Conservation (phyloP, 306 rosid species). For the Hippophae gyantsensis region DNA sequence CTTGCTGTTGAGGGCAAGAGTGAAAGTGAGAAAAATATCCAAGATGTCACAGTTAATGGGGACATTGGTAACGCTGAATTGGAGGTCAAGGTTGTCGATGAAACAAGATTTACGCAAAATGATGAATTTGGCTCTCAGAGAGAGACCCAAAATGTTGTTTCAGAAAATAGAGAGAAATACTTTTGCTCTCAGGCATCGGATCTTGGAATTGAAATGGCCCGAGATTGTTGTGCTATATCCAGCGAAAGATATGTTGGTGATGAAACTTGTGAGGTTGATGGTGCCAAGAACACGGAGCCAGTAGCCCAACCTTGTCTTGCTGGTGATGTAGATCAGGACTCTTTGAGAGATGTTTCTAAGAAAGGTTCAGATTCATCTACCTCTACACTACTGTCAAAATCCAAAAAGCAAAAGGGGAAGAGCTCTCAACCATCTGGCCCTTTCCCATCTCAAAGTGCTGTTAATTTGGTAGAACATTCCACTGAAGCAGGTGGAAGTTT, state of each 20-base stretch:
- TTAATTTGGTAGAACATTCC: constrained; percentile 48
- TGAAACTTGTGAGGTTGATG: constrained; percentile 42
- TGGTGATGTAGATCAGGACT: constrained; percentile 49
- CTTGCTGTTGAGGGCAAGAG: constrained; percentile 48
- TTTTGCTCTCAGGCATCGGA: constrained; percentile 96
- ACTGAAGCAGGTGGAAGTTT: constrained; percentile 51
- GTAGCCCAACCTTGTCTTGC: constrained; percentile 34
- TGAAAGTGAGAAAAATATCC: constrained; percentile 61
- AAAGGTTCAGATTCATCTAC: constrained; percentile 51
- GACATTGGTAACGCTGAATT: constrained; percentile 62
- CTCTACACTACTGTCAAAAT: constrained; percentile 49
- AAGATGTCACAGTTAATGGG: constrained; percentile 49
- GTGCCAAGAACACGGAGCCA: constrained; percentile 29
- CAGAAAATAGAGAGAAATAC: constrained; percentile 54
- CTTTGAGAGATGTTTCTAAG: constrained; percentile 47
- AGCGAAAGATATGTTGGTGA: constrained; percentile 43
- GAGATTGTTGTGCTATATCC: constrained; percentile 62
- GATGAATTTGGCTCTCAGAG: constrained; percentile 48
- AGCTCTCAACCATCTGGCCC: constrained; percentile 52
- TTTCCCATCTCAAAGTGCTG: constrained; percentile 39
- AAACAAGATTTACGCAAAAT: constrained; percentile 49
- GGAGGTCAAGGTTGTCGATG: constrained; percentile 81
- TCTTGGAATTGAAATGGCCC: constrained; percentile 91
- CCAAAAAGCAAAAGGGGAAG: constrained; percentile 72
- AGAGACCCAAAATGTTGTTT: constrained; percentile 38